Evolutionary conservation across 768 basidiomycete genomes (phyloP).

Genomic region (Hemileccinum rubropunctum): DNA sequence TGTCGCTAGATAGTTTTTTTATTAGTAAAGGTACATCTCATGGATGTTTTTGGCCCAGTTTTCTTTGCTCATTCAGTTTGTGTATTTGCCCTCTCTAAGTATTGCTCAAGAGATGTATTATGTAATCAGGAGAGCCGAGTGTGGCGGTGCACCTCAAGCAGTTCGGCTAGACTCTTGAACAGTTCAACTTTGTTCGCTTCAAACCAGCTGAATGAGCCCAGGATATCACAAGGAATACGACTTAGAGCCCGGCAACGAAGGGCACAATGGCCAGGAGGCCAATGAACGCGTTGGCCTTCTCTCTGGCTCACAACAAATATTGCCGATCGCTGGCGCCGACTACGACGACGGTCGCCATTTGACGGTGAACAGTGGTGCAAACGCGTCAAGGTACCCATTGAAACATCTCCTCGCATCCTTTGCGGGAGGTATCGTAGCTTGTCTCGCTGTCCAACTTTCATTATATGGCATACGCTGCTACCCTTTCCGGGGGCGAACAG

Average conservation of each 20-base stretch:
- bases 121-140: too few relatives aligned
- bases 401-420: slow-evolving; percentile 50
- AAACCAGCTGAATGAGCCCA: background rate
- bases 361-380: slow-evolving; percentile 19
- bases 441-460: slow-evolving; percentile 47
- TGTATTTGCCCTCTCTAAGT: too few relatives aligned
- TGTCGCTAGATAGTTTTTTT: too few relatives aligned
- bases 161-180: too few relatives aligned
- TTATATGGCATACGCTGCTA: slow-evolving; percentile 36
- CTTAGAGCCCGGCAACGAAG: slow-evolving; percentile 41
- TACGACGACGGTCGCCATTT: background rate
- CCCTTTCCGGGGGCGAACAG: slow-evolving; percentile 10
- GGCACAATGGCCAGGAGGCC: background rate
- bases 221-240: slow-evolving; percentile 25
- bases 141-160: too few relatives aligned
- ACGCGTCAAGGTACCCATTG: slow-evolving; percentile 8
- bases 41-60: too few relatives aligned
- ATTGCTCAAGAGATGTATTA: too few relatives aligned
- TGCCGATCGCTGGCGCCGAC: slow-evolving; percentile 7
- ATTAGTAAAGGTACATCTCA: too few relatives aligned
- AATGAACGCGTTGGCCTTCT: slow-evolving; percentile 39
- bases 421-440: slow-evolving; percentile 49
- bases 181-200: too few relatives aligned
- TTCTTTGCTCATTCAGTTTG: too few relatives aligned
- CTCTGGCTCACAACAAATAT: slow-evolving; percentile 19